These are phyloP conservation scores for Monosporascus cannonballus DNA, from an alignment of 2,329 filamentous ascomycete species.

Conservation along the genomic window DNA sequence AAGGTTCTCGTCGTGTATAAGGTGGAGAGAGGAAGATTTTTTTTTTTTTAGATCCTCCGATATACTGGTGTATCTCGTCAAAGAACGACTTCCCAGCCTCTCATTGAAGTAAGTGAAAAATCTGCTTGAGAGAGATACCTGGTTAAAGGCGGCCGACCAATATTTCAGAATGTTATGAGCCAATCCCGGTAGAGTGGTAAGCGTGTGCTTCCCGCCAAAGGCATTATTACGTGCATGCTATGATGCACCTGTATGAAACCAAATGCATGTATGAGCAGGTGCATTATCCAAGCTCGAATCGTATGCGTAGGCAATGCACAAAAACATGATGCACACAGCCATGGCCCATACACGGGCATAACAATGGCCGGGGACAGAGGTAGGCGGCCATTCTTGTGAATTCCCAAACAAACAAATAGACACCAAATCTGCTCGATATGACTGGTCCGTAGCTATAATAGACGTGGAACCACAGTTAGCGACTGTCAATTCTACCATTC, in stretches of 20 bases:
- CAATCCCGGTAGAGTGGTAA: not conserved
- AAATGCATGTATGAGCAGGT: not conserved
- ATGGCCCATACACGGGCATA: conserved; percentile 1
- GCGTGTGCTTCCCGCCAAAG: not conserved
- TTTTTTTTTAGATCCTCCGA: not conserved
- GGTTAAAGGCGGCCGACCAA: not conserved
- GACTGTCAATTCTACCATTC: not conserved
- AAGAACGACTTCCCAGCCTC: not conserved
- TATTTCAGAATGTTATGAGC: not conserved
- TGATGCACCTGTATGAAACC: not conserved
- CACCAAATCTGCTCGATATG: not conserved
- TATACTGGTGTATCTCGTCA: not conserved
- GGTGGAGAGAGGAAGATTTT: not conserved
- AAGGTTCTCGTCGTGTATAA: not conserved
- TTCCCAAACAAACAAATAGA: conserved; percentile 11
- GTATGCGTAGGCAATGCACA: not conserved
- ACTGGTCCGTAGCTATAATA: not conserved
- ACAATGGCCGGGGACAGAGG: conserved; percentile 2
- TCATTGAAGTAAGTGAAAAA: not conserved
- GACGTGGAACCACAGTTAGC: not conserved
- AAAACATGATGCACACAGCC: not conserved
- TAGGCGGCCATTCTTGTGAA: not conserved
- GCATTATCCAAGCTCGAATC: too few relatives aligned
- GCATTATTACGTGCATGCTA: not conserved
- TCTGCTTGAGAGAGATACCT: not conserved